Evolutionary conservation across 306 rosid genomes (phyloP).

Genomic region (Acacia crassicarpa): DNA sequence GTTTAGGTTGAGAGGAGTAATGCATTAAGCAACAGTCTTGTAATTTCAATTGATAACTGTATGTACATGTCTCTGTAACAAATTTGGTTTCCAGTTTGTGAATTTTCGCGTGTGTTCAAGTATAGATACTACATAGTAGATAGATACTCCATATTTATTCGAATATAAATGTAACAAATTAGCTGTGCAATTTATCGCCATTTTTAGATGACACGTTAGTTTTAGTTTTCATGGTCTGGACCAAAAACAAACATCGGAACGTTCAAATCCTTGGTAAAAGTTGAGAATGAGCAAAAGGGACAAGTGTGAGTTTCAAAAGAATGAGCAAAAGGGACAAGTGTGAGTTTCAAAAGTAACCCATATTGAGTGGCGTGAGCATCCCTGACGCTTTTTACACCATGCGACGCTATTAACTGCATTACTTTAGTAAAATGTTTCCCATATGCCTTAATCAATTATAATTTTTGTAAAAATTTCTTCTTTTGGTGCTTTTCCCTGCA

Average conservation of each 20-base stretch:
- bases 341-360: constrained; percentile 92
- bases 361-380: too few relatives aligned
- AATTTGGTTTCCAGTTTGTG: neutral
- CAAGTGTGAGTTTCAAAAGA: constrained; percentile 94
- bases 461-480: too few relatives aligned
- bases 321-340: constrained; percentile 93
- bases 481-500: neutral
- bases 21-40: neutral
- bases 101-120: neutral
- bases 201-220: neutral
- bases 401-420: too few relatives aligned
- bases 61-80: neutral
- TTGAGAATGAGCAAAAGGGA: constrained; percentile 93
- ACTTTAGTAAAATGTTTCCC: too few relatives aligned
- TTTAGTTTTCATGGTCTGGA: neutral
- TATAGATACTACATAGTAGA: neutral
- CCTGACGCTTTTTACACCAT: too few relatives aligned
- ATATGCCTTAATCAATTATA: too few relatives aligned
- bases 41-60: neutral
- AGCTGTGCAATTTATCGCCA: neutral
- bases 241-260: constrained; percentile 75
- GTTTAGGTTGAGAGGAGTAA: neutral
- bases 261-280: constrained; percentile 91
- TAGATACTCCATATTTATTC: neutral
- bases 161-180: neutral